These are phyloP conservation scores for Xylariaceae sp. DNA, from an alignment of 2,329 filamentous ascomycete genomes.

Conservation along the genomic window DNA sequence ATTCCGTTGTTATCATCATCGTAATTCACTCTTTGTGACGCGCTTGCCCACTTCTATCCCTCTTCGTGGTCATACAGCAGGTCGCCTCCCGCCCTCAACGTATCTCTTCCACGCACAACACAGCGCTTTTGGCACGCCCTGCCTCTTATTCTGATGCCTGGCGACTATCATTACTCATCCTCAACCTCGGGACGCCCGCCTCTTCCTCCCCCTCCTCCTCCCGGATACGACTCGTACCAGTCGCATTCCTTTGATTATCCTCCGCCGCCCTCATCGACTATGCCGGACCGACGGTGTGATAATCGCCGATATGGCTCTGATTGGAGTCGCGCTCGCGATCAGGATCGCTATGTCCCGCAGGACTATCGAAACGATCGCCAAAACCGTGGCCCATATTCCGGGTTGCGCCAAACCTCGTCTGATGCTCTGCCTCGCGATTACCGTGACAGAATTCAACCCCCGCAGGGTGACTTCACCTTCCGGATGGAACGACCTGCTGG, in stretches of 20 bases:
- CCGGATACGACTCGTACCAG: constrained; percentile 12
- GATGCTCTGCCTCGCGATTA: constrained; percentile 9
- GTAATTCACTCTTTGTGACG: too few species aligned
- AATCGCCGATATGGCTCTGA: not conserved
- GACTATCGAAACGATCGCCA: constrained; percentile 13
- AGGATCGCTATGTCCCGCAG: constrained; percentile 10
- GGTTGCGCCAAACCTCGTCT: constrained; percentile 14
- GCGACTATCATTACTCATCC: too few species aligned
- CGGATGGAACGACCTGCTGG: constrained; percentile 48
- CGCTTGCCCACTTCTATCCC: too few species aligned
- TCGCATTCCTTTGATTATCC: constrained; percentile 5
- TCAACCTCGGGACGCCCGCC: not conserved
- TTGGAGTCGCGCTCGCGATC: constrained; percentile 3
- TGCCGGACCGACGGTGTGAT: constrained; percentile 7
- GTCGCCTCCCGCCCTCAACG: too few species aligned
- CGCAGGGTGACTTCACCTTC: constrained; percentile 53
- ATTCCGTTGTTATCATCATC: too few species aligned
- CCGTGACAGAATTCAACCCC: constrained; percentile 29
- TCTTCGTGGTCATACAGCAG: too few species aligned
- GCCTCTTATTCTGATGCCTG: too few species aligned
- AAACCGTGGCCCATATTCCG: constrained; percentile 23
- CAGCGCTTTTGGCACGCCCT: too few species aligned
- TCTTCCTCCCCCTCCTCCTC: not conserved
- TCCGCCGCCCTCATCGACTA: constrained; percentile 5
- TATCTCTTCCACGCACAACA: too few species aligned